These are phyloP conservation scores for Coemansia sp. DNA, from an alignment of 192 early-diverging fungal species.

Conservation along the genomic window DNA sequence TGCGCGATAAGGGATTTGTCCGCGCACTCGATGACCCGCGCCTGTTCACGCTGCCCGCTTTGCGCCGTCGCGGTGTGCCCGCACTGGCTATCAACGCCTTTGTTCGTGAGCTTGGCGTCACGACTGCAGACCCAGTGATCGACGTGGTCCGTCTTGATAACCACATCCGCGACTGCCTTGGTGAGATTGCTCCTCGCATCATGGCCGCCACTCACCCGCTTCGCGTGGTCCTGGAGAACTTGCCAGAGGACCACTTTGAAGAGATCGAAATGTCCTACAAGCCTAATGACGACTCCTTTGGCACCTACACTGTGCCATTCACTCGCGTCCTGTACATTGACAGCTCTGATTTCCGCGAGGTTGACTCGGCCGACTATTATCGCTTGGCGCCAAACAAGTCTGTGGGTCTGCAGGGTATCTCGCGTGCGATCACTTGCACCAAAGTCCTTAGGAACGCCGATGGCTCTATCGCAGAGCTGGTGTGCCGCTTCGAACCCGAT, in stretches of 20 bases:
- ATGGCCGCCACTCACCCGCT: constrained; percentile 92
- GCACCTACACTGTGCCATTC: constrained; percentile 87
- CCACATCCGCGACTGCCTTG: constrained; percentile 92
- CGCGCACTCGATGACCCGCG: constrained; percentile 96
- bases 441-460: constrained; percentile 73
- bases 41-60: constrained; percentile 91
- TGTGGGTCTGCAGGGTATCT: constrained; percentile 89
- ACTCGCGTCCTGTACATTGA: constrained; percentile 96
- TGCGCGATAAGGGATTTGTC: constrained; percentile 81
- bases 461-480: constrained; percentile 84
- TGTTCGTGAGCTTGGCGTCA: constrained; percentile 89
- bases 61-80: constrained; percentile 96
- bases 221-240: constrained; percentile 86
- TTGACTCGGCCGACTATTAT: constrained; percentile 93
- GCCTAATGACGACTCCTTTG: constrained; percentile 85
- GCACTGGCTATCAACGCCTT: constrained; percentile 98
- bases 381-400: constrained; percentile 91
- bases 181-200: constrained; percentile 88
- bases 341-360: constrained; percentile 89
- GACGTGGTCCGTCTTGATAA: constrained; percentile 90
- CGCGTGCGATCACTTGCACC: constrained; percentile 86
- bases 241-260: constrained; percentile 81
- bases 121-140: constrained; percentile 78
- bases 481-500: constrained; percentile 79
- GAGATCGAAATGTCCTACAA: constrained; percentile 86